Percentiles rank a stretch among this genome's conserved stretches.
These are phyloP conservation scores for Leishmania braziliensis DNA, from an alignment of 208 protist species.

Conservation along the genomic window DNA sequence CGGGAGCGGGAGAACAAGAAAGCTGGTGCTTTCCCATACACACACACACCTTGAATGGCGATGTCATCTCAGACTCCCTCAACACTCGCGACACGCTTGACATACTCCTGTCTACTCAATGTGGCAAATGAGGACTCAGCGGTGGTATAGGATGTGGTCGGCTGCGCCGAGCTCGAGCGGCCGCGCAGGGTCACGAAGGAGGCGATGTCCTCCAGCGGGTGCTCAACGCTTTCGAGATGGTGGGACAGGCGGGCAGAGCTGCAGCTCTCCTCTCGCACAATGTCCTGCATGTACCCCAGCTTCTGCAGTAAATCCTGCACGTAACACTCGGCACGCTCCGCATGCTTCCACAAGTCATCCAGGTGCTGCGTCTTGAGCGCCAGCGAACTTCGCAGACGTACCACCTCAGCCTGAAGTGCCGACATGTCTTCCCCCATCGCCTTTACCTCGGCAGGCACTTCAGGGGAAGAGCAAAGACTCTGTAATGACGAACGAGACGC, in stretches of 20 bases:
- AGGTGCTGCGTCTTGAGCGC: constrained; percentile 23
- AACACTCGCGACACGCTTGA: neutral
- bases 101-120: neutral
- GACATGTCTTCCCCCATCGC: neutral
- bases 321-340: constrained; percentile 21
- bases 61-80: neutral
- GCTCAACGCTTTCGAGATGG: constrained; percentile 14
- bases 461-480: too few species aligned
- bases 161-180: neutral
- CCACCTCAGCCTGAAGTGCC: constrained; percentile 14
- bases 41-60: too few species aligned
- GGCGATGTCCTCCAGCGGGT: constrained; percentile 11
- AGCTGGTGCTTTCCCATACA: neutral
- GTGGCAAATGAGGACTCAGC: neutral
- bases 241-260: constrained; percentile 20
- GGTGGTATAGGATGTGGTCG: neutral
- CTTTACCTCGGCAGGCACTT: neutral
- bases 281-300: constrained; percentile 12
- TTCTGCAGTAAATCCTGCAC: constrained; percentile 11
- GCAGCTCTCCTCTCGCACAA: constrained; percentile 22
- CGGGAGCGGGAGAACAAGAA: neutral
- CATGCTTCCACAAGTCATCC: constrained; percentile 21
- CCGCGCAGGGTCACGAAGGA: constrained; percentile 18
- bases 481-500: neutral
- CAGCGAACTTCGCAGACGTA: constrained; percentile 1